Evolutionary conservation across 2,329 filamentous ascomycete species (phyloP).

Genomic region (Epichloe coenophiala): DNA sequence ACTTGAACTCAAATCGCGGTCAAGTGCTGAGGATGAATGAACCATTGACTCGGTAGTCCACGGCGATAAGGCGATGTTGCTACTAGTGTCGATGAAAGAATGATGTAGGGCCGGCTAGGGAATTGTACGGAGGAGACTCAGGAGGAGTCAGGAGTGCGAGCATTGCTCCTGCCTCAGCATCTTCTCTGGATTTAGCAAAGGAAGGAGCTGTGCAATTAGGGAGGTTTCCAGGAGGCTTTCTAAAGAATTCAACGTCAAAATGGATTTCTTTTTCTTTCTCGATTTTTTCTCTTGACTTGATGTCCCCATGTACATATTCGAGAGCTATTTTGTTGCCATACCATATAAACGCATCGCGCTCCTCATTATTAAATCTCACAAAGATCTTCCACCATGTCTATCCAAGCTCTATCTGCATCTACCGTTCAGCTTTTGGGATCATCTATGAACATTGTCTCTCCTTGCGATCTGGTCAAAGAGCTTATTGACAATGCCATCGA

Average conservation of each 20-base stretch:
- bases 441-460: constrained; percentile 43
- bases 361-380: neutral
- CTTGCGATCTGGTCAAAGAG: constrained; percentile 56
- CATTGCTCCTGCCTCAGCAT: constrained; percentile 1
- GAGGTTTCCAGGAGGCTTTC: neutral
- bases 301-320: neutral
- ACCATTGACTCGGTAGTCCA: neutral
- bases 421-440: constrained; percentile 46
- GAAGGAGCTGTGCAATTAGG: neutral
- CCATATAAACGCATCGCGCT: neutral
- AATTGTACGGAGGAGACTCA: neutral
- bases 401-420: constrained; percentile 33
- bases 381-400: constrained; percentile 26
- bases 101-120: neutral
- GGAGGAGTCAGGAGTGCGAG: no score
- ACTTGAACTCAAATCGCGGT: no score
- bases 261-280: neutral
- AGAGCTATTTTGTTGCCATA: neutral
- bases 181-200: neutral
- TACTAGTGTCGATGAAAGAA: neutral
- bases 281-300: neutral
- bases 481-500: constrained; percentile 68
- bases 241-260: neutral
- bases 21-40: neutral
- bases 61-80: neutral